Evolutionary conservation across 2,329 filamentous ascomycete genomes (phyloP).

Genomic region (Fusarium avenaceum): DNA sequence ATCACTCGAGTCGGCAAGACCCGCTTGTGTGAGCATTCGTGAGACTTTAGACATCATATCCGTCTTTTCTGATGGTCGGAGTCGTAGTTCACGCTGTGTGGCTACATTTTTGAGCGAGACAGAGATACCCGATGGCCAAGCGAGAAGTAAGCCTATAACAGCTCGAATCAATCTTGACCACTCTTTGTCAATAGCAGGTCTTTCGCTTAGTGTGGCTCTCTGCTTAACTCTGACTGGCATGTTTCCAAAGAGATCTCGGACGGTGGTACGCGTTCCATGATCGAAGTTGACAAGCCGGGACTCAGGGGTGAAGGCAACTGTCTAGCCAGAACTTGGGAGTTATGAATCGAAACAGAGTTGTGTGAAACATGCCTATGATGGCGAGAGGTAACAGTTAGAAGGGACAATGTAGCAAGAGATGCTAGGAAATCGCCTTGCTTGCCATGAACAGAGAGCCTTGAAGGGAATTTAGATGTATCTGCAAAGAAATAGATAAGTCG

Average conservation of each 20-base stretch:
- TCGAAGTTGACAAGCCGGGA: slow-evolving; percentile 67
- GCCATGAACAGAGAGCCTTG: slow-evolving; percentile 68
- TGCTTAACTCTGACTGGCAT: slow-evolving; percentile 93
- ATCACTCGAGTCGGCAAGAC: slow-evolving; percentile 68
- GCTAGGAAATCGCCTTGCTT: slow-evolving; percentile 81
- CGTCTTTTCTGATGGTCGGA: slow-evolving; percentile 51
- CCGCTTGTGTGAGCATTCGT: slow-evolving; percentile 74
- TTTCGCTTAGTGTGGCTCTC: slow-evolving; percentile 69
- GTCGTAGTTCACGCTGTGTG: slow-evolving; percentile 54
- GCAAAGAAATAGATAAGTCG: slow-evolving; percentile 20
- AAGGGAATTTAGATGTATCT: slow-evolving; percentile 84
- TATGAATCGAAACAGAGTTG: slow-evolving; percentile 78
- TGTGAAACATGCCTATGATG: slow-evolving; percentile 71
- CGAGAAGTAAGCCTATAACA: slow-evolving; percentile 75
- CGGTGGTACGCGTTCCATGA: slow-evolving; percentile 81
- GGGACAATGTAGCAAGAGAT: slow-evolving; percentile 79
- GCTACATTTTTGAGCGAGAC: slow-evolving; percentile 70
- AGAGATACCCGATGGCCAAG: slow-evolving; percentile 71
- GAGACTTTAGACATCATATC: slow-evolving; percentile 51
- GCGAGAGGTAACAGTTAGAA: slow-evolving; percentile 82
- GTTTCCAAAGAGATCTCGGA: slow-evolving; percentile 87
- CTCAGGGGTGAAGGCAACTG: slow-evolving; percentile 71
- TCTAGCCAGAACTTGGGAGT: slow-evolving; percentile 74
- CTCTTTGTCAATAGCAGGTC: slow-evolving; percentile 67
- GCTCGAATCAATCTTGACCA: slow-evolving; percentile 74